Conservation (phyloP, 2,329 filamentous ascomycete genomes). For the Zasmidium cellare region DNA sequence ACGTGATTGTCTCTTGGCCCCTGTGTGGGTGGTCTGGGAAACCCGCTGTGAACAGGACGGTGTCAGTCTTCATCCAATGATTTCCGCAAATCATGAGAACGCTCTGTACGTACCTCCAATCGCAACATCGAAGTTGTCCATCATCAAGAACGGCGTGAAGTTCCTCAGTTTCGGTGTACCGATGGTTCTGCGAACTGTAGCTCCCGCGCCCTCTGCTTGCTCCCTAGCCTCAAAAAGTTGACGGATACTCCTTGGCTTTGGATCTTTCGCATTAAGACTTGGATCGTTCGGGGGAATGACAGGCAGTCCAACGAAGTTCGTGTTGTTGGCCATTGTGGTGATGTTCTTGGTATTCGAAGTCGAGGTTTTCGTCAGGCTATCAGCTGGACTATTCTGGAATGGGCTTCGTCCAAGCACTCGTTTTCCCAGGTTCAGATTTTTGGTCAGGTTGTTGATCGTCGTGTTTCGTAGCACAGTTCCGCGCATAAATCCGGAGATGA, state of each 20-base stretch:
- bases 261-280: slow-evolving; percentile 57
- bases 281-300: slow-evolving; percentile 48
- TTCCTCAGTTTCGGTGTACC: slow-evolving; percentile 81
- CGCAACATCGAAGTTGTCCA: slow-evolving; percentile 76
- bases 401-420: slow-evolving; percentile 28
- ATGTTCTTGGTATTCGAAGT: slow-evolving; percentile 30
- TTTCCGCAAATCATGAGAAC: slow-evolving; percentile 57
- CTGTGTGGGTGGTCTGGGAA: slow-evolving; percentile 51
- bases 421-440: slow-evolving; percentile 24
- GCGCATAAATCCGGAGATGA: slow-evolving; percentile 39
- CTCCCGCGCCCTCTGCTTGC: slow-evolving; percentile 85
- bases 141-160: slow-evolving; percentile 92
- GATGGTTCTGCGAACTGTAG: slow-evolving; percentile 81
- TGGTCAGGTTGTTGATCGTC: slow-evolving; percentile 25
- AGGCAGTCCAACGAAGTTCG: slow-evolving; percentile 49
- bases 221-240: slow-evolving; percentile 83
- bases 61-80: slow-evolving; percentile 65
- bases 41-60: neutral
- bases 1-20: slow-evolving; percentile 88
- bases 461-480: slow-evolving; percentile 34
- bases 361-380: slow-evolving; percentile 25
- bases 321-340: slow-evolving; percentile 31
- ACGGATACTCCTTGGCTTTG: slow-evolving; percentile 71
- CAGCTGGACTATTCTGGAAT: no score
- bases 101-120: slow-evolving; percentile 61